phyloP scores from a whole-genome alignment of 2,329 filamentous ascomycete species.

The Botrytis hyacinthi region DNA sequence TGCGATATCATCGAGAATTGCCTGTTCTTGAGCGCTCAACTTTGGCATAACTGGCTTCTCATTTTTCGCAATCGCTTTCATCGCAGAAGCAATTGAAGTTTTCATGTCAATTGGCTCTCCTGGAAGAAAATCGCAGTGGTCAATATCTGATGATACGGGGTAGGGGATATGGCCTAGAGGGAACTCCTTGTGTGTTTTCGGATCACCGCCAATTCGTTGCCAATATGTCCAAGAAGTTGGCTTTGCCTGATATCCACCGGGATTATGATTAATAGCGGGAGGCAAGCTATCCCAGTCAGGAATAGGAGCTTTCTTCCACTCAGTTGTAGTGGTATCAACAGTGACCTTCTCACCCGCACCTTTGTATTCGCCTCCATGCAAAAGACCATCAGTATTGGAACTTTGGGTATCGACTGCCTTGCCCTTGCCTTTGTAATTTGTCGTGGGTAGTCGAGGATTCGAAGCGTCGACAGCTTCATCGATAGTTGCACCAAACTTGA shows the following conservation, averaged over 20 bases:
- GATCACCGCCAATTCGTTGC: slow-evolving; percentile 21
- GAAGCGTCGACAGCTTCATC: not conserved
- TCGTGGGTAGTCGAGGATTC: not conserved
- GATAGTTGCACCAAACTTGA: slow-evolving; percentile 6
- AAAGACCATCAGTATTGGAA: not conserved
- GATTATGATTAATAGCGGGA: slow-evolving; percentile 9
- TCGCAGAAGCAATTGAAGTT: not conserved
- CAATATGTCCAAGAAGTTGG: slow-evolving; percentile 19
- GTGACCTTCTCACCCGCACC: not conserved
- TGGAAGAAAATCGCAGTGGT: slow-evolving; percentile 14
- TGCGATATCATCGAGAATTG: not conserved
- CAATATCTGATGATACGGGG: slow-evolving; percentile 3
- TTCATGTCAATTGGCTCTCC: slow-evolving; percentile 6
- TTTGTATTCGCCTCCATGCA: not conserved
- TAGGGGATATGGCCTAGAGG: slow-evolving; percentile 21
- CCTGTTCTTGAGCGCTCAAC: slow-evolving; percentile 2
- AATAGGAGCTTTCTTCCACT: slow-evolving; percentile 15
- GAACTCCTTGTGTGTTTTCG: slow-evolving; percentile 14
- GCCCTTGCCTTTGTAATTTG: not conserved
- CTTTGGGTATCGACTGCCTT: not conserved
- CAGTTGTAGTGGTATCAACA: not conserved
- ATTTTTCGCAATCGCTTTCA: not conserved
- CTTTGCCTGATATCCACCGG: slow-evolving; percentile 10
- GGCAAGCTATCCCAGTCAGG: slow-evolving; percentile 10
- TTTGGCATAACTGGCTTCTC: slow-evolving; percentile 7